Base-by-base conservation (phyloP, 2,329 filamentous ascomycete genomes). In the Endoconidiophora laricicola region DNA sequence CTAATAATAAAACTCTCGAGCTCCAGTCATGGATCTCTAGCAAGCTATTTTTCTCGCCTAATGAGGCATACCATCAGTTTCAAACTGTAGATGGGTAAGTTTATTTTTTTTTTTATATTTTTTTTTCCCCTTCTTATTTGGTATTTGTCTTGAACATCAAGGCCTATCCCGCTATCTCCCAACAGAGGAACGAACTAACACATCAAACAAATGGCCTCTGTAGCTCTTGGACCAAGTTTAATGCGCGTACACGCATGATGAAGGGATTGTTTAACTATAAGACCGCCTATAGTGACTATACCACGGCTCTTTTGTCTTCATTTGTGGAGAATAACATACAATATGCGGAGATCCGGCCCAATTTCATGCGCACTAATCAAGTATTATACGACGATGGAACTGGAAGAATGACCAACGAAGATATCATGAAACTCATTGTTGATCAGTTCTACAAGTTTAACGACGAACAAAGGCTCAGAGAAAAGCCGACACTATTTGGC, bases 191-290 rank as follows among this genome's bases (percentile, higher is more conserved):
- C 39, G 10, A 10, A 6, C 48, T 56, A 42, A 57, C 48, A 36
- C 37, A 40, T 52, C 57, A 46, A 58, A 18, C n/a, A 6, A 41
- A 6, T 18, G 6, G 6, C 7, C 26, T 33, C 9, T 33, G 18
- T 6, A 73, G 72, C 5, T 69, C 71, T 5, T 78, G 74, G 74
- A 65, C 69, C 52, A 72, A 71, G 57, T 87, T 86, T 61, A 83
- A 83, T 55, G 71, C 73, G 45, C 71, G 79, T 3, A 85, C 81
- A 3, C 71, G 78, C 46, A 80, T 81, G 66, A 83, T 84, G 71
- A 84, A 85, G 58, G 81, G 81, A 0, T 66, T 85, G 0, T 72
- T 83, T 57, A 81, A 80, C 59, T 83, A 83, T 56, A 71, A 77
- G 58, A 69, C 66, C 3, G 77, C 78, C 3, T 83, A 78, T 58